Base-by-base conservation (phyloP, 2,329 filamentous ascomycete species). In the Ascochyta koolunga region DNA sequence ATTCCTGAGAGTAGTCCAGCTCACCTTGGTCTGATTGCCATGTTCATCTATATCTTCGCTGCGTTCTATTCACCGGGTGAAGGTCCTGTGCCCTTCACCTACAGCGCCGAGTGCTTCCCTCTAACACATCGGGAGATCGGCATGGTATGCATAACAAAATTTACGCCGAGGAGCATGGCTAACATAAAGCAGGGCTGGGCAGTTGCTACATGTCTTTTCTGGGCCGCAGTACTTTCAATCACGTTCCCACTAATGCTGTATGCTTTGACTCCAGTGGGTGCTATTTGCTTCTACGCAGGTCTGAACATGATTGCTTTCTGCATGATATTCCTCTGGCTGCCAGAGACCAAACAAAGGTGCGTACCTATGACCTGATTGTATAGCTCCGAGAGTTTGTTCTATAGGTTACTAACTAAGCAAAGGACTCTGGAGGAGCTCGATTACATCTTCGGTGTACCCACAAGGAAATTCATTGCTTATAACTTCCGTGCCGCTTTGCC, bases 201-300 rank as follows among this genome's bases (percentile, higher is more conserved):
- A 10, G 87, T 89, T 11, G 85, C 87, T 1, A 89, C 85, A 0
- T 88, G 85, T 56, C 77, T 88, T 54, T 83, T 82, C 73, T 84
- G 81, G 75, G 81, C 77, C 5, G 79, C 82, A 0, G 81, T 89
- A 0, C 75, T 87, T 39, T 81, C 82, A 18, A 82, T 89, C 47
- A 88, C 85, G 0, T 86, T 87, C 64, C 86, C 85, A 2, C 76
- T 82, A 40, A 81, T 87, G 74, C 72, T 87, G 11, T 69, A 70
- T 10, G 79, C 75, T 5, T 77, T 85, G 69, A 79, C 74, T 7
- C 74, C 80, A 0, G 78, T 79, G 2, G 82, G 82, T 6, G 82
- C 84, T 2, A 87, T 88, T 61, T 80, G 83, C 3, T 86, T 88
- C 66, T 88, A 88, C 54, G 80, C 77, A 2, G 83, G 75, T 0